Evolutionary conservation across 176 grass and related monocot species (phyloP).

Genomic region (Ampelocalamus luodianensis): DNA sequence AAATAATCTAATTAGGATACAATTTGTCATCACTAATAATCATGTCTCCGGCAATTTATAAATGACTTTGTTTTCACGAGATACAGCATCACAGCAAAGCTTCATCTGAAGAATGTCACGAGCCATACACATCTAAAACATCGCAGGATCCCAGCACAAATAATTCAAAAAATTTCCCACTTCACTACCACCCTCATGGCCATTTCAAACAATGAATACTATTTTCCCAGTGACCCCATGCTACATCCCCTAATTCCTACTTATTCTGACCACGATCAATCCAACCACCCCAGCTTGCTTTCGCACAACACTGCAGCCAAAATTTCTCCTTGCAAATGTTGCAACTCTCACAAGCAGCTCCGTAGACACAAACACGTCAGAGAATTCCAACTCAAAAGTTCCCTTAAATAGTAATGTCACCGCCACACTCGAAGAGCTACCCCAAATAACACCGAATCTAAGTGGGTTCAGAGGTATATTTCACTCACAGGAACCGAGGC

Average conservation of each 20-base stretch:
- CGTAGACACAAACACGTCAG: not conserved
- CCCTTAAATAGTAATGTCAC: not conserved
- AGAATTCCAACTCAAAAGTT: conserved; percentile 23
- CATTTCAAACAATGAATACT: not conserved
- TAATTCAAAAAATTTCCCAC: not conserved
- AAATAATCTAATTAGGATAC: not conserved
- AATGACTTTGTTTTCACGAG: not conserved
- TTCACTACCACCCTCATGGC: not conserved
- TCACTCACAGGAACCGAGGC: conserved; percentile 69
- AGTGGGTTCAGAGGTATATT: not conserved
- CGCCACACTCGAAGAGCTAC: not conserved
- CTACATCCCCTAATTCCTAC: not conserved
- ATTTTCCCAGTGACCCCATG: conserved; percentile 4
- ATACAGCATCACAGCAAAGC: conserved; percentile 8
- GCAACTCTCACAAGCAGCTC: not conserved
- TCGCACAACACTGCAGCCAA: conserved; percentile 2
- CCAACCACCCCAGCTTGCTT: not conserved
- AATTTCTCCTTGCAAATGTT: not conserved
- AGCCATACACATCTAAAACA: not conserved
- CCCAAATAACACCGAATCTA: conserved; percentile 24
- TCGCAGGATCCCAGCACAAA: not conserved
- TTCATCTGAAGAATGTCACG: not conserved
- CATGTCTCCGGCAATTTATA: not conserved
- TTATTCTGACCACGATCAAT: not conserved
- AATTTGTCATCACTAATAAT: not conserved